Conservation (phyloP, 2,329 filamentous ascomycete genomes). For the Trichoderma sp. region DNA sequence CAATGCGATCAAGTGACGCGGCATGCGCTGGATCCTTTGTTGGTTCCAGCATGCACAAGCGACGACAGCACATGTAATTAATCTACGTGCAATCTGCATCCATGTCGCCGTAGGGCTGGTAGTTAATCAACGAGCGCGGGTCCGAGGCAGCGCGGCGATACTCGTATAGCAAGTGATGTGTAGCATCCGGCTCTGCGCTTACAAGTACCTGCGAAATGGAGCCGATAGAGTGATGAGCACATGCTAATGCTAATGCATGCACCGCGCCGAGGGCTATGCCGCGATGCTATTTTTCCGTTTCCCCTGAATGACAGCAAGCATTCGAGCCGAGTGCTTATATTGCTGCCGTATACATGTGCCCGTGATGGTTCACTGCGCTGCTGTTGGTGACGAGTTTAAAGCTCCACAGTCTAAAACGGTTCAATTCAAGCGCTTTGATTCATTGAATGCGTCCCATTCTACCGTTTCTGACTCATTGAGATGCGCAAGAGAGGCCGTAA, state of each 20-base stretch:
- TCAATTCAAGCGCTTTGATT: background rate
- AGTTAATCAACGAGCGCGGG: slow-evolving; percentile 16
- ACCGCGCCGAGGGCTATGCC: slow-evolving; percentile 17
- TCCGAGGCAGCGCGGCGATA: background rate
- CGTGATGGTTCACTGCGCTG: background rate
- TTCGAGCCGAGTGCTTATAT: background rate
- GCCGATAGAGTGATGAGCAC: slow-evolving; percentile 21
- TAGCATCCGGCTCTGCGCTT: background rate
- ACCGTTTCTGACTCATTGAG: background rate
- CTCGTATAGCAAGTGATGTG: background rate
- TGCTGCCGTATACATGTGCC: background rate
- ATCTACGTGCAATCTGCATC: background rate
- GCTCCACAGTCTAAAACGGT: background rate
- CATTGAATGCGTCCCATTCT: background rate
- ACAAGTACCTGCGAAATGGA: slow-evolving; percentile 4
- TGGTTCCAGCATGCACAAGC: background rate
- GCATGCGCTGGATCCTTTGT: background rate
- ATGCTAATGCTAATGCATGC: slow-evolving; percentile 22
- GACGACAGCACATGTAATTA: background rate
- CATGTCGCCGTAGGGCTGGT: slow-evolving; percentile 18
- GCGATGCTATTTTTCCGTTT: background rate
- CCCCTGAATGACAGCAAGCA: slow-evolving; percentile 11
- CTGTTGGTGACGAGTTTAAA: background rate
- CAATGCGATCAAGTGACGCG: slow-evolving; percentile 3
- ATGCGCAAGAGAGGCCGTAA: background rate